phyloP scores from a whole-genome alignment of 495 filamentous ascomycete genomes.

The Neurospora sp. region DNA sequence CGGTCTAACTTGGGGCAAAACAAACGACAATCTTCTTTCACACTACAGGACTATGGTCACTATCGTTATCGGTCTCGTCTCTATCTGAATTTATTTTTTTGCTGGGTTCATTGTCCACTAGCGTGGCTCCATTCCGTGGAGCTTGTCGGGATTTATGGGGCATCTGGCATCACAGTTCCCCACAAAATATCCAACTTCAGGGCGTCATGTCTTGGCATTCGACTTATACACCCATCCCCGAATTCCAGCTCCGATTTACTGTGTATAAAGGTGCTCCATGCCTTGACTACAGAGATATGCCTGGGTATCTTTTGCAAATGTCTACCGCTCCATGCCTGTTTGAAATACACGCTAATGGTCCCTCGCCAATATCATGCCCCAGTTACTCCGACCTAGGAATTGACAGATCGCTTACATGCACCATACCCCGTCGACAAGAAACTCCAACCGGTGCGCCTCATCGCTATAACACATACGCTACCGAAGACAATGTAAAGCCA shows the following conservation, averaged over 20 bases:
- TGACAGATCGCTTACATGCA: neutral
- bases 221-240: neutral
- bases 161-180: neutral
- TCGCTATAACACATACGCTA: neutral
- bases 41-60: neutral
- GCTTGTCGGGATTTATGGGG: neutral
- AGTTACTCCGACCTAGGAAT: neutral
- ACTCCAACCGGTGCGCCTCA: neutral
- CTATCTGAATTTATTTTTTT: neutral
- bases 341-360: neutral
- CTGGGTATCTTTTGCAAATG: neutral
- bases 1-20: neutral
- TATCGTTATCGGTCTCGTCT: neutral
- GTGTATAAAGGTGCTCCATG: neutral
- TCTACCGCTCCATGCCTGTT: neutral
- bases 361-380: neutral
- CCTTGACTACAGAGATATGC: neutral
- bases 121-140: neutral
- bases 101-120: neutral
- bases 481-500: neutral
- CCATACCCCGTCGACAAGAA: neutral
- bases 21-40: neutral
- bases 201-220: neutral
- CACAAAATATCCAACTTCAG: neutral
- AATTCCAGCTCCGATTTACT: neutral